Evolutionary conservation across 179 eudicot genomes (phyloP), one percentile per base, ranked within the genome.

Genomic region (Beta macrorhiza): DNA sequence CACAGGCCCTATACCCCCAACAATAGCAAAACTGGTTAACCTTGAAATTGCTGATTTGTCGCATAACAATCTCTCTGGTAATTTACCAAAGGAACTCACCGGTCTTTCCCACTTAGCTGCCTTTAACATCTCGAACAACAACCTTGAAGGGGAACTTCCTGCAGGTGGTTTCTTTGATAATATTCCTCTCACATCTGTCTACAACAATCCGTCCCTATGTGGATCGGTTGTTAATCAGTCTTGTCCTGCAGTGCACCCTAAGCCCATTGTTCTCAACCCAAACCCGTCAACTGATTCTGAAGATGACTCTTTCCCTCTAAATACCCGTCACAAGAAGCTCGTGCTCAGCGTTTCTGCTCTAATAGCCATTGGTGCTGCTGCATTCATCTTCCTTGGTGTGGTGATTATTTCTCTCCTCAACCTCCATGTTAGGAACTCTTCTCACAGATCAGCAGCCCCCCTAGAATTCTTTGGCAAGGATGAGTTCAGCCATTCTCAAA

Each of bases 261-360:
- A 94, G 79, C 98, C 98, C 11, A 90, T 94, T 68, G 98, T 94
- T 65, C 92, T 94, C 25, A 94, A 94, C 84, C 98, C 98, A 0
- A 90, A 93, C 85, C 86, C 93, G 1, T 87, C 97, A 32, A 80
- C 96, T 12, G 84, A 84, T 32, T 80, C 95, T 8, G 84, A 77
- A 29, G 89, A 86, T 13, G 86, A 82, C 44, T 75, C 91, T 9
- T 78, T 83, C 70, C 84, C 97, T 25, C 59, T 84, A 17, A 88
- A 87, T 82, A 45, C 89, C 74, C 88, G 67, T 69, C 93, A 85
- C 74, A 91, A 90, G 71, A 87, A 87, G 83, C 89, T 94, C 13
- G 82, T 91, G 59, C 97, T 94, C 45, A 94, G 98, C 78, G 88
- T 91, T 78, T 94, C 98, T 49, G 87, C 97, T 51, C 84, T 94